Evolutionary conservation across 257 asterid species (phyloP).

Genomic region (Ajuga chamaepitys): DNA sequence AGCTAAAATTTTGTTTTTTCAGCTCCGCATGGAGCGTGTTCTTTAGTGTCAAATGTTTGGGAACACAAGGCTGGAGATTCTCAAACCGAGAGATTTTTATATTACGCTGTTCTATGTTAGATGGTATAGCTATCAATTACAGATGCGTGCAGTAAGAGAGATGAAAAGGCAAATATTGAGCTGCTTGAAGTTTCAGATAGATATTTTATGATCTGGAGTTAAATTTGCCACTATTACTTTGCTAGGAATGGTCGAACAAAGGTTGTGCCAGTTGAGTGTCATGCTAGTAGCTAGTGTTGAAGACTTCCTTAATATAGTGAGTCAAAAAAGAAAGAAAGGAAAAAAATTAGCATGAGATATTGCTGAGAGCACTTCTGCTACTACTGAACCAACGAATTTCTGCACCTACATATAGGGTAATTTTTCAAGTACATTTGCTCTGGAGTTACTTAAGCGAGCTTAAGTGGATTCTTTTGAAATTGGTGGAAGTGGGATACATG

Average conservation of each 20-base stretch:
- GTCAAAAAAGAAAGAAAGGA: too few species aligned
- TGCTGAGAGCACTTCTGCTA: not conserved
- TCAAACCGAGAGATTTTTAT: not conserved
- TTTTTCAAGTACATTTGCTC: not conserved
- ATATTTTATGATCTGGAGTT: too few species aligned
- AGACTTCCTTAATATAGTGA: slow-evolving; percentile 26
- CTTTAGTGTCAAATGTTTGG: not conserved
- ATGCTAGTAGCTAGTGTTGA: not conserved
- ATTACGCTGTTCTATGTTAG: slow-evolving; percentile 1
- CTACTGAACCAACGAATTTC: not conserved
- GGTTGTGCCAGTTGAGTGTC: not conserved
- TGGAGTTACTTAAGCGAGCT: not conserved
- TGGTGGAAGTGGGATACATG: not conserved
- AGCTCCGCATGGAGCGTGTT: not conserved
- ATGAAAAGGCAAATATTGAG: too few species aligned
- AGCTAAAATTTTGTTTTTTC: not conserved
- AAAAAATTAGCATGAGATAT: not conserved
- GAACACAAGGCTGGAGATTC: not conserved
- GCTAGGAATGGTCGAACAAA: not conserved
- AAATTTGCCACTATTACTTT: not conserved
- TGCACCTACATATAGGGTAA: too few species aligned
- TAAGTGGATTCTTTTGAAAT: not conserved
- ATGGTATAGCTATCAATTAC: not conserved
- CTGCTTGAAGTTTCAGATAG: too few species aligned
- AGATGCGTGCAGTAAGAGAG: not conserved